Evolutionary conservation across 1,139 yeast genomes (phyloP).

Genomic region (Nematodospora anomalae): DNA sequence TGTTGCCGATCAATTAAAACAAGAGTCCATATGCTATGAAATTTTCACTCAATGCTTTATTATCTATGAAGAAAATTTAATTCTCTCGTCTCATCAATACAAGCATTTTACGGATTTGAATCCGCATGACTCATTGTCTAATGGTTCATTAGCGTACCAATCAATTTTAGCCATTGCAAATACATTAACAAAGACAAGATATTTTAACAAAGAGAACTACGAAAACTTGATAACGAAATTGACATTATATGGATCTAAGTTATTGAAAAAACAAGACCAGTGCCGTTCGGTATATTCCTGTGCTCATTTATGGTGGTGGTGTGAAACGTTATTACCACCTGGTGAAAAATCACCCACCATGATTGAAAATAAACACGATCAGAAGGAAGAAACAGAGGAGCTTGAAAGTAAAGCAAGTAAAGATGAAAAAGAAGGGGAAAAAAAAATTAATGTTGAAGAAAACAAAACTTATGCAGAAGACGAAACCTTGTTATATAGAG

Average conservation of each 20-base stretch:
- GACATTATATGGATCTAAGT: conserved; percentile 83
- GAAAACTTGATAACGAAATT: conserved; percentile 81
- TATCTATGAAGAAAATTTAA: conserved; percentile 75
- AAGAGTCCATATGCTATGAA: conserved; percentile 68
- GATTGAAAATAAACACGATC: conserved; percentile 9
- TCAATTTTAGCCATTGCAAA: conserved; percentile 54
- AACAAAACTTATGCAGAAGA: conserved; percentile 9
- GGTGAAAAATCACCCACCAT: conserved; percentile 30
- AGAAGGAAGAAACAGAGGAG: conserved; percentile 26
- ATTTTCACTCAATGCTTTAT: conserved; percentile 86
- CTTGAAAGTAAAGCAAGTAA: conserved; percentile 36
- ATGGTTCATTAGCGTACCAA: conserved; percentile 38
- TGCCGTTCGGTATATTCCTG: conserved; percentile 88
- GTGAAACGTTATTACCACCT: conserved; percentile 40
- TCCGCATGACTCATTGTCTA: conserved; percentile 40
- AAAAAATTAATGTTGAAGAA: conserved; percentile 7
- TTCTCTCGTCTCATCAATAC: conserved; percentile 21
- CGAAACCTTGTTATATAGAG: conserved; percentile 27
- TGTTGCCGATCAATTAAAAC: conserved; percentile 72
- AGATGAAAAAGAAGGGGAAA: conserved; percentile 26
- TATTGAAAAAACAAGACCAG: conserved; percentile 90
- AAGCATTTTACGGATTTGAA: conserved; percentile 20
- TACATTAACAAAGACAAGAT: conserved; percentile 58
- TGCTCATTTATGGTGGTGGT: conserved; percentile 94
- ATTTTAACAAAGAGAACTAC: conserved; percentile 63